Evolutionary conservation across 179 eudicot species (phyloP).

Genomic region (Silene vulgaris): DNA sequence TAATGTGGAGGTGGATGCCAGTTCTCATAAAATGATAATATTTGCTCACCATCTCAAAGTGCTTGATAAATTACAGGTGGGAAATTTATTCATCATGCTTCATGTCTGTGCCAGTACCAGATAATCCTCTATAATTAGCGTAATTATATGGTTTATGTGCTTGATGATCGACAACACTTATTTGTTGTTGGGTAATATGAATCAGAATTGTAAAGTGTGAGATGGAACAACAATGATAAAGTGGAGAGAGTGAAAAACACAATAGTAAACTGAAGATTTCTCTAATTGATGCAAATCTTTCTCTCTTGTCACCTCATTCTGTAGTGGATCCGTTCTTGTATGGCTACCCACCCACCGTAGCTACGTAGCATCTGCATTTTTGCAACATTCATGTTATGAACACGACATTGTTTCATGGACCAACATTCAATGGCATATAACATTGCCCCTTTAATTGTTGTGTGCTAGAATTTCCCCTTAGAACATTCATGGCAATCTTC

Average conservation of each 20-base stretch:
- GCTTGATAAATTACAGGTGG: slow-evolving; percentile 84
- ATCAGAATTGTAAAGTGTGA: neutral
- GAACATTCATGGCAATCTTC: neutral
- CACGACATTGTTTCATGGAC: neutral
- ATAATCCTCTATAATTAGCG: neutral
- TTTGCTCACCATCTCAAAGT: slow-evolving; percentile 96
- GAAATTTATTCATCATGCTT: slow-evolving; percentile 8
- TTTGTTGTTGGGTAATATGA: neutral
- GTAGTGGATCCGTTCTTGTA: neutral
- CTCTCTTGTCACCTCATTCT: neutral
- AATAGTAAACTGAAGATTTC: neutral
- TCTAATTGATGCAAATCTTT: neutral
- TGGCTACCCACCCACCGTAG: too few relatives aligned
- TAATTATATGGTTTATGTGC: neutral
- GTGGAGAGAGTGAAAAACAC: neutral
- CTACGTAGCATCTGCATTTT: neutral
- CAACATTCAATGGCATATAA: neutral
- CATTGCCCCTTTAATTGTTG: neutral
- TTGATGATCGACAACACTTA: neutral
- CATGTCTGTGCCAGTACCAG: slow-evolving; percentile 4
- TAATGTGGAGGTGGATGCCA: slow-evolving; percentile 35
- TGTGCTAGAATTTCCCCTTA: neutral
- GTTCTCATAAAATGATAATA: slow-evolving; percentile 87
- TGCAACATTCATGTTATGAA: neutral
- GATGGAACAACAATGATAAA: neutral